These are phyloP conservation scores for Gaillardinia entomophila DNA, from an alignment of 805 yeast species.

Conservation along the genomic window DNA sequence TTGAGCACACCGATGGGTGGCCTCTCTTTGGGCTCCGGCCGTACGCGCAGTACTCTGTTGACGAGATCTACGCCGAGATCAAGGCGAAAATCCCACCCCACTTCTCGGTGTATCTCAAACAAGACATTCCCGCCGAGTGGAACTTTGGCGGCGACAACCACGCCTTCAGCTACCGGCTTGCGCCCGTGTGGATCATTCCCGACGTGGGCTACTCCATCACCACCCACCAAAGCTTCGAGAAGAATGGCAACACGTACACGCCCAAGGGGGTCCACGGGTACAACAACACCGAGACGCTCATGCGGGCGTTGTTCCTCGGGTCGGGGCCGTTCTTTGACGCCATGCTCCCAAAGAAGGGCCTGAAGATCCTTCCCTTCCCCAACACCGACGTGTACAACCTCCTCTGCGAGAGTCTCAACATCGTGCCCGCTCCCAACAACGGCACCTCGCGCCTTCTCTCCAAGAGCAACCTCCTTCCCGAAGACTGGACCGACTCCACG, in stretches of 20 bases:
- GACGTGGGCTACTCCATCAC: constrained; percentile 73
- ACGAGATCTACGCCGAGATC: constrained; percentile 44
- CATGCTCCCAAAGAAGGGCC: constrained; percentile 15
- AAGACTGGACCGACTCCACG: constrained; percentile 42
- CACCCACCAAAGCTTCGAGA: constrained; percentile 52
- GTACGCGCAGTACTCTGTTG: constrained; percentile 26
- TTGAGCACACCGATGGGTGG: constrained; percentile 75
- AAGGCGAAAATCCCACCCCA: constrained; percentile 23
- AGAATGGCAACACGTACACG: constrained; percentile 42
- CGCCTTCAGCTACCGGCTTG: constrained; percentile 54
- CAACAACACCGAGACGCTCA: constrained; percentile 65
- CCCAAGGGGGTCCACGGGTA: constrained; percentile 85
- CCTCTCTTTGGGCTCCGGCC: constrained; percentile 81
- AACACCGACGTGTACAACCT: constrained; percentile 73
- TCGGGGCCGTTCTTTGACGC: constrained; percentile 70
- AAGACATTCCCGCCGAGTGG: constrained; percentile 50
- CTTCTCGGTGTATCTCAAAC: constrained; percentile 46
- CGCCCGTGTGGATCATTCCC: constrained; percentile 85
- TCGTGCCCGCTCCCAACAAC: constrained; percentile 52
- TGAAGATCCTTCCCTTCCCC: constrained; percentile 54
- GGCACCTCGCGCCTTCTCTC: constrained; percentile 37
- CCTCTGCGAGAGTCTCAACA: constrained; percentile 55
- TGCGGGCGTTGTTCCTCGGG: constrained; percentile 80
- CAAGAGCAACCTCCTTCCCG: constrained; percentile 22
- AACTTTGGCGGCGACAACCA: constrained; percentile 47